These are phyloP conservation scores for Trichocladium antarcticum DNA, from an alignment of 495 filamentous ascomycete species.

Conservation along the genomic window DNA sequence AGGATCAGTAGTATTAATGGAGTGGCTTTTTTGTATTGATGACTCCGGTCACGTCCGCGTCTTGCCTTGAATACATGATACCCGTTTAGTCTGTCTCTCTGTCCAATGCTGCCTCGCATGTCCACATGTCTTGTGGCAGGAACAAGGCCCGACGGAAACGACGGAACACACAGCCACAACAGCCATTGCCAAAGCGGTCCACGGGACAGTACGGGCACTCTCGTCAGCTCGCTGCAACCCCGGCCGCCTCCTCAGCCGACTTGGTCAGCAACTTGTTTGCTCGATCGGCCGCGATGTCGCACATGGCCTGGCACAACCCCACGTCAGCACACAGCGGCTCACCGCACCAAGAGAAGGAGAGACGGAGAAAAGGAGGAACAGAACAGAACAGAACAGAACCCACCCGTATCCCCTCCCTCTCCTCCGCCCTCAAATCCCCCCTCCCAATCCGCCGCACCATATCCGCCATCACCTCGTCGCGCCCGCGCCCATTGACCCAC, in stretches of 20 bases:
- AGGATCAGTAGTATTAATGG: no score
- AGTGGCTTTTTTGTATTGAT: no score
- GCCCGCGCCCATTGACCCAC: conserved; percentile 76
- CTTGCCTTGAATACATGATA: no score
- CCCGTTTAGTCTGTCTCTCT: no score
- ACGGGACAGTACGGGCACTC: no score
- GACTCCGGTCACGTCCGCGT: no score
- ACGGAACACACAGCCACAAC: no score
- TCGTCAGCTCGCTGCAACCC: neutral
- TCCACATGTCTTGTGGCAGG: no score
- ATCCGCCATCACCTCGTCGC: conserved; percentile 68
- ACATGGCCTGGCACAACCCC: conserved; percentile 33
- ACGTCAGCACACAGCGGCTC: neutral
- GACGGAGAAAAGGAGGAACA: neutral
- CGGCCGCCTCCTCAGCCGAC: conserved; percentile 12
- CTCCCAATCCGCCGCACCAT: conserved; percentile 68
- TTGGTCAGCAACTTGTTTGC: conserved; percentile 33
- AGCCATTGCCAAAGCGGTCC: no score
- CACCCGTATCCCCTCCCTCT: conserved; percentile 67
- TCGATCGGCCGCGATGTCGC: conserved; percentile 39
- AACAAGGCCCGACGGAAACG: no score
- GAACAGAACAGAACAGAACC: conserved; percentile 9
- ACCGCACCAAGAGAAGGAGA: neutral
- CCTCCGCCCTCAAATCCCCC: conserved; percentile 55
- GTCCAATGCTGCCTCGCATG: no score